Conservation (phyloP, 148 eudicot genomes). For the Selenicereus undatus region DNA sequence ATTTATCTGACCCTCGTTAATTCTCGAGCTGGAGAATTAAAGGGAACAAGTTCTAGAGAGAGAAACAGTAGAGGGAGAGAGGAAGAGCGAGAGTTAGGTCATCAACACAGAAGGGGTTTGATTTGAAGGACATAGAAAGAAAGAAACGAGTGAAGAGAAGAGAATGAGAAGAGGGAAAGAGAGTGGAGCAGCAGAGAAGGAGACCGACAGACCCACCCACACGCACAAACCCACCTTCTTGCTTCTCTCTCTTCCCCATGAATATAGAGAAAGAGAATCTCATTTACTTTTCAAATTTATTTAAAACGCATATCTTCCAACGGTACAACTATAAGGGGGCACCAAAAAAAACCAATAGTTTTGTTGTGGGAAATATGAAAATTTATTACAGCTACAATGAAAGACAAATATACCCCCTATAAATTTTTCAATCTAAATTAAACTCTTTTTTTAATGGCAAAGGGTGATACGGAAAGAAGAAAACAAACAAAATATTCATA, state of each 20-base stretch:
- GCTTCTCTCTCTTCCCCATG: background rate
- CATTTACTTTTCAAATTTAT: slow-evolving; percentile 3
- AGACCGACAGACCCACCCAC: slow-evolving; percentile 2
- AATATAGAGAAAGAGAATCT: background rate
- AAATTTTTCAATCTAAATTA: too few relatives aligned
- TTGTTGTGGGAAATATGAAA: background rate
- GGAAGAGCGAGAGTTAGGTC: background rate
- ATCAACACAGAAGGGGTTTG: background rate
- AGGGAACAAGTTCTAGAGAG: background rate
- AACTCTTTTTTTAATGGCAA: too few relatives aligned
- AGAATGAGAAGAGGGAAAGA: background rate
- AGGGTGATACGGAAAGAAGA: too few relatives aligned
- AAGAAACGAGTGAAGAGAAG: background rate
- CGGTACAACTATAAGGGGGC: background rate
- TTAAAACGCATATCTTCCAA: background rate
- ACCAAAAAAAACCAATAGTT: background rate
- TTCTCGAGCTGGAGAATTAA: background rate
- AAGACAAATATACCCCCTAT: too few relatives aligned
- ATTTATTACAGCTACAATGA: too few relatives aligned
- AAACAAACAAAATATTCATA: too few relatives aligned
- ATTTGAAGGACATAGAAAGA: background rate
- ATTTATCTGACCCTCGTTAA: background rate
- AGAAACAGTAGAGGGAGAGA: background rate
- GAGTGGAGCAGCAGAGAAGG: slow-evolving; percentile 4
- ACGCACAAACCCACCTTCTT: background rate